A percentile compares a stretch with the other conserved stretches of the same genome.
Evolutionary conservation across 176 grass and related monocot genomes (phyloP).

Genomic region (Ensete glaucum): DNA sequence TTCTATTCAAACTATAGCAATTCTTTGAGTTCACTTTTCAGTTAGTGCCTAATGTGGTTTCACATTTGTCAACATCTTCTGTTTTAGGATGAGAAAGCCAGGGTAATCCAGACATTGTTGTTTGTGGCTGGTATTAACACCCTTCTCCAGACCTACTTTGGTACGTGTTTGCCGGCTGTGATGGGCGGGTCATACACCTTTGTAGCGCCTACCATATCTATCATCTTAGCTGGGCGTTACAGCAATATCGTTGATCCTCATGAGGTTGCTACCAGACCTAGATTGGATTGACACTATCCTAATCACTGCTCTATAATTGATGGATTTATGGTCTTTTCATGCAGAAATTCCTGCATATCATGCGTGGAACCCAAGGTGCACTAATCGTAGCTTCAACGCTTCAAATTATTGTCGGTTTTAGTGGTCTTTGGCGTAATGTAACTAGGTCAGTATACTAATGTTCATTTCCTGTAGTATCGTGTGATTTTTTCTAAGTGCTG

Average conservation of each 20-base stretch:
- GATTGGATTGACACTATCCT: neutral
- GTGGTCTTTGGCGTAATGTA: conserved; percentile 92
- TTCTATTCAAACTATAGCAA: neutral
- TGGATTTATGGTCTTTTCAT: conserved; percentile 20
- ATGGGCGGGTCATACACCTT: conserved; percentile 87
- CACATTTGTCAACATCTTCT: neutral
- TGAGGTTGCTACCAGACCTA: conserved; percentile 33
- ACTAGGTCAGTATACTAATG: conserved; percentile 39
- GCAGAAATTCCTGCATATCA: conserved; percentile 84
- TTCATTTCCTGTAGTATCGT: neutral
- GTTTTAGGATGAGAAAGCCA: conserved; percentile 79
- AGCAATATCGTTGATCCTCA: conserved; percentile 59
- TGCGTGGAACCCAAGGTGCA: conserved; percentile 86
- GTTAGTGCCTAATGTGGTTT: neutral
- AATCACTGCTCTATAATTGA: neutral
- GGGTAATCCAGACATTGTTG: conserved; percentile 80
- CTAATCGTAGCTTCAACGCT: conserved; percentile 69
- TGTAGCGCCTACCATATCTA: conserved; percentile 75
- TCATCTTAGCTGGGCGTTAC: conserved; percentile 82
- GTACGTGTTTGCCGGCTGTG: conserved; percentile 72
- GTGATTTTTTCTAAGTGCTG: neutral
- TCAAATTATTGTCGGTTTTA: conserved; percentile 94
- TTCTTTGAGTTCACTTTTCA: neutral
- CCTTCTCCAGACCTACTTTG: conserved; percentile 71
- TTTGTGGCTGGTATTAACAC: conserved; percentile 98